phyloP scores from a whole-genome alignment of 2,329 filamentous ascomycete genomes.

The Zarea fungicola region DNA sequence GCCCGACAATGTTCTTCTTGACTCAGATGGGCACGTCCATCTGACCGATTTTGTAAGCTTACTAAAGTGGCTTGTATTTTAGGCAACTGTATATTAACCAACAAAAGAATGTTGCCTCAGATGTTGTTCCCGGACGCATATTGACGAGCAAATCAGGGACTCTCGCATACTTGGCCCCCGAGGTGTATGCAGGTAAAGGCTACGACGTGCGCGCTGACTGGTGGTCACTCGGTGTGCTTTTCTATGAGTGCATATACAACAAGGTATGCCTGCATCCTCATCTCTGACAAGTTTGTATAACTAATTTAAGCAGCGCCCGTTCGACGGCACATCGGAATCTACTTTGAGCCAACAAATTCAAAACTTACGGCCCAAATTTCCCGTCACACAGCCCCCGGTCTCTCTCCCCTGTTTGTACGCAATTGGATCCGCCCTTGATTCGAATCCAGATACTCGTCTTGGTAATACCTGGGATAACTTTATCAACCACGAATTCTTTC shows the following conservation, averaged over 20 bases:
- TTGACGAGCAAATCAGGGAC: slow-evolving; percentile 96
- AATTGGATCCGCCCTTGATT: slow-evolving; percentile 76
- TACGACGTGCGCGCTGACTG: slow-evolving; percentile 91
- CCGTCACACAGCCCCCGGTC: slow-evolving; percentile 87
- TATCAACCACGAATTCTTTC: slow-evolving; percentile 84
- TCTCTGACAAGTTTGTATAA: background rate
- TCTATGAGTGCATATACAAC: slow-evolving; percentile 99
- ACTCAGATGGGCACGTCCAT: slow-evolving; percentile 90
- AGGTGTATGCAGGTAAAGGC: slow-evolving; percentile 86
- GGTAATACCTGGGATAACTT: slow-evolving; percentile 85
- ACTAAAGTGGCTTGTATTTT: background rate
- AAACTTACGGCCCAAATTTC: slow-evolving; percentile 71
- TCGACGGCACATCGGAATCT: slow-evolving; percentile 83
- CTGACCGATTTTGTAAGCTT: slow-evolving; percentile 87
- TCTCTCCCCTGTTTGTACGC: slow-evolving; percentile 84
- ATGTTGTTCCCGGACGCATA: slow-evolving; percentile 74
- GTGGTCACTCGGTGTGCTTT: slow-evolving; percentile 98
- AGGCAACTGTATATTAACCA: slow-evolving; percentile 18
- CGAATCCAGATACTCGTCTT: slow-evolving; percentile 73
- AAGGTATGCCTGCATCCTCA: slow-evolving; percentile 57
- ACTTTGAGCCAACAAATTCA: slow-evolving; percentile 75
- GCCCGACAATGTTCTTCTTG: slow-evolving; percentile 84
- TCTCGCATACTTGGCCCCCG: slow-evolving; percentile 88
- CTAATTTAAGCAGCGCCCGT: slow-evolving; percentile 63
- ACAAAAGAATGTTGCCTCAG: slow-evolving; percentile 88